phyloP scores from a whole-genome alignment of 2,329 filamentous ascomycete species.

The Claviceps africana region DNA sequence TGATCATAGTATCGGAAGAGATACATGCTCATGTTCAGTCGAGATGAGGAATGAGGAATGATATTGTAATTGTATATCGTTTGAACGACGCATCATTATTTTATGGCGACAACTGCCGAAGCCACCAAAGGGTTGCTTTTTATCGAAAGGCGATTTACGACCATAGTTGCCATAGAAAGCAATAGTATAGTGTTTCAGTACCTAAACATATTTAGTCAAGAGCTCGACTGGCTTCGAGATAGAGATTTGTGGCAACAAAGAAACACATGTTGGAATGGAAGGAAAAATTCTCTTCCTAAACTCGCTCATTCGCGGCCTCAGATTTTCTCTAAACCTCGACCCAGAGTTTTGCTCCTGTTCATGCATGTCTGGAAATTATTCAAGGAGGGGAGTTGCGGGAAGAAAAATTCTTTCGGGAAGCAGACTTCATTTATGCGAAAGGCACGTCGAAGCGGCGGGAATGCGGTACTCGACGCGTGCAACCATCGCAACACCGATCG shows the following conservation, averaged over 20 bases:
- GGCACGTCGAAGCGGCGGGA: not conserved
- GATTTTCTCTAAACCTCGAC: not conserved
- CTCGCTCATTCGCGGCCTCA: not conserved
- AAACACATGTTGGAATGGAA: not conserved
- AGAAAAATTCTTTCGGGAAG: not conserved
- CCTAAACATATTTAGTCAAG: constrained; percentile 9
- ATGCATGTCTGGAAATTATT: not conserved
- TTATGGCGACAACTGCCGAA: not conserved
- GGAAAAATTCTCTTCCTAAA: no score
- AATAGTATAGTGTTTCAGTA: constrained; percentile 1
- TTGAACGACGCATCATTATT: constrained; percentile 4
- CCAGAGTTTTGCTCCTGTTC: not conserved
- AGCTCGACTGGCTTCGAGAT: constrained; percentile 1
- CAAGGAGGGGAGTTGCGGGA: not conserved
- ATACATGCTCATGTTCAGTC: constrained; percentile 5
- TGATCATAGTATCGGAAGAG: constrained; percentile 5
- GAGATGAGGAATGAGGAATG: constrained; percentile 2
- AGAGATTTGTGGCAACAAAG: not conserved
- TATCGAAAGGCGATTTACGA: constrained; percentile 4
- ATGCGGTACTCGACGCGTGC: not conserved
- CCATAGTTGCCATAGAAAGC: not conserved
- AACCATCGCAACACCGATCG: not conserved
- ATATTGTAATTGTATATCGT: constrained; percentile 8
- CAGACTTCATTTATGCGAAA: not conserved
- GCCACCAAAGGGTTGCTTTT: not conserved